Base-by-base conservation (phyloP, 257 asterid genomes). In the Solanum chaucha region DNA sequence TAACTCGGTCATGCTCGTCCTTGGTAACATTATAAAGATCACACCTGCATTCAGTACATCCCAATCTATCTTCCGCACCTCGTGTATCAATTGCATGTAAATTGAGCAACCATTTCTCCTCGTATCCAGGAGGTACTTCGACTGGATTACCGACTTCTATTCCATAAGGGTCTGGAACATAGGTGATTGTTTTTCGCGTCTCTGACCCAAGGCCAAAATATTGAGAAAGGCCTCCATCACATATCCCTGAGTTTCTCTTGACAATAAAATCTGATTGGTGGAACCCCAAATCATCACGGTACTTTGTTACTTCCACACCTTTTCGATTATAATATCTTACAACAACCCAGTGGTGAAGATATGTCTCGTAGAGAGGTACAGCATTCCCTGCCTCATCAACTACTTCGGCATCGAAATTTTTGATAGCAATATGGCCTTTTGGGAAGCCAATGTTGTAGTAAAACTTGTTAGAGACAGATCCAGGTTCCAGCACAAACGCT, bases 201-300 rank as follows among this genome's bases (percentile, higher is more conserved):
- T 91, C 93, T 2, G 93, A 89, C 36, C 93, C 93, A 20, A 91
- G 91, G 14, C 93, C 93, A 26, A 89, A 91, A 67, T 89, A 89
- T 51, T 89, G 90, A 11, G 84, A 10, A 10, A 91, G 89, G n/a
- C 70, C 46, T 3, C 32, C 26, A 12, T 78, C 89, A 35, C 92
- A 91, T 26, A 89, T 4, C 9, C 93, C 93, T 0, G 81, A 77
- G 85, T 91, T 91, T 72, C 75, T 41, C 24, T 85, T 86, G 2
- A 84, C 5, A 24, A 61, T 68, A 51, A n/a, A 48, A 65, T 81
- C 87, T 13, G 90, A 74, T 59, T 86, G 72, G 12, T 87, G 85
- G 46, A 51, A 81, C 19, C 90, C 87, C 55, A 80, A 38, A 58
- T 84, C 26, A 32, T 11, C 13, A 41, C 81, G 10, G 51, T 28